Evolutionary conservation across 2,329 filamentous ascomycete species (phyloP).

Genomic region (Chaetomiaceae sp.): DNA sequence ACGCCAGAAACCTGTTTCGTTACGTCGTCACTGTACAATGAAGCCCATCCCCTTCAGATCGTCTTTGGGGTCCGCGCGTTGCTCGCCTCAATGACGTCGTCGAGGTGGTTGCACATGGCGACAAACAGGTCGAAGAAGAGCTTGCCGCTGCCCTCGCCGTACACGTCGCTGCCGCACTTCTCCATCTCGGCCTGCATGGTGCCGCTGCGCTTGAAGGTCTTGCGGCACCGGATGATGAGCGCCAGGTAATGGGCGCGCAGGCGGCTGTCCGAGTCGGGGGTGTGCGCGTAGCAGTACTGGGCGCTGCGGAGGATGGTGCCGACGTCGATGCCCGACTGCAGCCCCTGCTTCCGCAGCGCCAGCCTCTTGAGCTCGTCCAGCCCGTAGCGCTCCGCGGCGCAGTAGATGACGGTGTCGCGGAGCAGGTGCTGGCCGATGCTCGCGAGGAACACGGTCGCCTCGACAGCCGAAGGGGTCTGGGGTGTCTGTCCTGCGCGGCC

Average conservation of each 20-base stretch:
- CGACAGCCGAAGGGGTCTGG: constrained; percentile 59
- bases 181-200: constrained; percentile 99
- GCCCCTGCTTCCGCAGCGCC: constrained; percentile 87
- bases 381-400: constrained; percentile 82
- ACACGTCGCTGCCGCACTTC: constrained; percentile 58
- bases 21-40: constrained; percentile 19
- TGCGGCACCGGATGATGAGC: constrained; percentile 93
- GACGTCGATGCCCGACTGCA: constrained; percentile 89
- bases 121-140: constrained; percentile 98
- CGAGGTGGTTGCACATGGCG: constrained; percentile 96
- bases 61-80: constrained; percentile 58
- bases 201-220: constrained; percentile 96
- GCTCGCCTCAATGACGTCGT: constrained; percentile 87
- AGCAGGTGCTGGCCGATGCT: constrained; percentile 73
- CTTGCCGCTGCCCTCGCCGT: constrained; percentile 51
- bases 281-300: constrained; percentile 93
- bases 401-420: constrained; percentile 92
- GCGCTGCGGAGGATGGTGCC: constrained; percentile 87
- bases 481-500: constrained; percentile 44
- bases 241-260: constrained; percentile 96
- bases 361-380: constrained; percentile 89
- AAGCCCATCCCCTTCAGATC: constrained; percentile 40
- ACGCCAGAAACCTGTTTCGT: constrained; percentile 26
- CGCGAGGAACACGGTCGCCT: constrained; percentile 74
- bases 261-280: constrained; percentile 84